Percentiles rank a stretch among this genome's conserved stretches.
Conservation (phyloP, 2,329 filamentous ascomycete species). For the Ceratocystis ficicola region DNA sequence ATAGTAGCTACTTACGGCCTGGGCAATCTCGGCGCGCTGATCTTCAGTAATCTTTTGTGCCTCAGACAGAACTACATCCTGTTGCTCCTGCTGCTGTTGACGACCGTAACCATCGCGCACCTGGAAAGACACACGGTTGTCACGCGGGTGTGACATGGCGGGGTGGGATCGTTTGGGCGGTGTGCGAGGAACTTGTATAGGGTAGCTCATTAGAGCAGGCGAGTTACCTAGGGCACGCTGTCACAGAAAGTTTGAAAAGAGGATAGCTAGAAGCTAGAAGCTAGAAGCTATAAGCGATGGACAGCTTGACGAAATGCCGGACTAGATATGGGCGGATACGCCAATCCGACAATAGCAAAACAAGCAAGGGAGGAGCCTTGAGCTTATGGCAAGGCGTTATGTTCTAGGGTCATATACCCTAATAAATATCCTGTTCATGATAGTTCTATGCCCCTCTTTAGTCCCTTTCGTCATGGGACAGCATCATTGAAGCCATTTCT, state of each 20-base stretch:
- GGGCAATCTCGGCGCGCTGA: conserved; percentile 23
- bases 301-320: background rate
- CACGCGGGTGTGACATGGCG: conserved; percentile 21
- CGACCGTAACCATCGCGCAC: conserved; percentile 22
- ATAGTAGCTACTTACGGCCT: conserved; percentile 21
- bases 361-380: too few relatives aligned
- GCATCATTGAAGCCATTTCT: too few relatives aligned
- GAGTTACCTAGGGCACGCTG: background rate
- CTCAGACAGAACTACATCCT: conserved; percentile 18
- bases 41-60: conserved; percentile 24
- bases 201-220: conserved; percentile 19
- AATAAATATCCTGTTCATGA: too few relatives aligned
- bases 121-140: conserved; percentile 22
- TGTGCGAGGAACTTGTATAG: conserved; percentile 20
- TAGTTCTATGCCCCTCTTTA: too few relatives aligned
- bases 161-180: conserved; percentile 19
- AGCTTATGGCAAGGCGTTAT: too few relatives aligned
- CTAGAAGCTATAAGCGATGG: background rate
- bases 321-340: too few relatives aligned
- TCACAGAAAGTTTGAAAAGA: background rate
- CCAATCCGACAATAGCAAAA: too few relatives aligned
- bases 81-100: conserved; percentile 19
- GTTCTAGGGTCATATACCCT: too few relatives aligned
- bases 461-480: too few relatives aligned
- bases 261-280: background rate